A percentile compares a stretch with the other conserved stretches of the same genome.
These are phyloP conservation scores for Pythium phragmiticola DNA, from an alignment of 352 stramenopile species.

Conservation along the genomic window DNA sequence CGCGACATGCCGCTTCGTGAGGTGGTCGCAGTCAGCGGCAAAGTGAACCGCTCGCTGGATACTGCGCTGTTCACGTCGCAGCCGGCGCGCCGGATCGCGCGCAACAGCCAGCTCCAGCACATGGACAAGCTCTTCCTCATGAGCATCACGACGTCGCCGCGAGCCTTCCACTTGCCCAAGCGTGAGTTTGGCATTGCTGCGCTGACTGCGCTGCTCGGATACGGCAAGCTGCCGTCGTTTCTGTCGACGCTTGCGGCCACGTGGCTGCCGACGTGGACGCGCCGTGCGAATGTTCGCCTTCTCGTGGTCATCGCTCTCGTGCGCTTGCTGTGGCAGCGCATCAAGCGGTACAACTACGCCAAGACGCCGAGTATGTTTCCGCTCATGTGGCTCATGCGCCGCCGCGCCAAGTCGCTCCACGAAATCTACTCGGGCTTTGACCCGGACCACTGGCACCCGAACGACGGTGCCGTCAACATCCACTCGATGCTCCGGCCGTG, in stretches of 20 bases:
- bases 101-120: constrained; percentile 52
- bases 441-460: constrained; percentile 60
- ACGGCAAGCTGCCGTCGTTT: constrained; percentile 7
- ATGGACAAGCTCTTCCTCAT: constrained; percentile 71
- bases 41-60: constrained; percentile 42
- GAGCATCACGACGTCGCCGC: constrained; percentile 70
- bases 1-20: constrained; percentile 34
- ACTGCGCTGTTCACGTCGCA: constrained; percentile 42
- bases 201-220: constrained; percentile 6
- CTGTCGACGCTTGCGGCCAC: neutral
- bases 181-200: constrained; percentile 9
- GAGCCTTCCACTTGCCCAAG: constrained; percentile 20
- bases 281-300: neutral
- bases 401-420: constrained; percentile 41
- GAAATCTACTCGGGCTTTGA: constrained; percentile 68
- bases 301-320: neutral
- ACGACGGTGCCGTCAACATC: constrained; percentile 77
- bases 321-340: constrained; percentile 15
- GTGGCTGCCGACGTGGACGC: constrained; percentile 12
- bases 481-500: constrained; percentile 65
- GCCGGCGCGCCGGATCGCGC: constrained; percentile 44
- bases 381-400: constrained; percentile 65
- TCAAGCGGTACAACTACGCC: constrained; percentile 28
- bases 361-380: constrained; percentile 63
- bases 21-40: constrained; percentile 34